These are phyloP conservation scores for Arthrobotrys iridis DNA, from an alignment of 2,329 filamentous ascomycete species.

Conservation along the genomic window DNA sequence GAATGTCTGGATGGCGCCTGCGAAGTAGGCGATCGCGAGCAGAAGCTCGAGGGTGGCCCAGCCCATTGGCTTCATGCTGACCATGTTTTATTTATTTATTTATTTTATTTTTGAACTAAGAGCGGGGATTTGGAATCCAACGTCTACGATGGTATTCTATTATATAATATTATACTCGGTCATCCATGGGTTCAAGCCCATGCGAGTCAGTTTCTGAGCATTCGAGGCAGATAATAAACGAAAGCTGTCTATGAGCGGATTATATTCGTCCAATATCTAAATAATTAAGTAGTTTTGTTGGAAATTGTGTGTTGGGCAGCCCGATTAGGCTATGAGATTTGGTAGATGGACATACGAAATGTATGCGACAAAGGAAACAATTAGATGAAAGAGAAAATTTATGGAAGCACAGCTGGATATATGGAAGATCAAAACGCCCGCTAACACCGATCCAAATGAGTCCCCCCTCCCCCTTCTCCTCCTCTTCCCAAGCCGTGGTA, in stretches of 20 bases:
- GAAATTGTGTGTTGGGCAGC: constrained; percentile 27
- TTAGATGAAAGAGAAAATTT: not conserved
- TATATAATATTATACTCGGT: too few relatives aligned
- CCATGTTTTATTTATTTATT: too few relatives aligned
- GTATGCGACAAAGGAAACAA: not conserved
- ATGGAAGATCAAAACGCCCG: constrained; percentile 18
- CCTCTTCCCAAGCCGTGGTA: not conserved
- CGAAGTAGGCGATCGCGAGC: not conserved
- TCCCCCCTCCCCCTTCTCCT: not conserved
- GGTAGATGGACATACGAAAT: not conserved
- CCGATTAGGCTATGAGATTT: too few relatives aligned
- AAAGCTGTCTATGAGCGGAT: not conserved
- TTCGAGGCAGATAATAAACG: constrained; percentile 16
- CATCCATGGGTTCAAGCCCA: not conserved
- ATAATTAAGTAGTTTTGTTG: constrained; percentile 15
- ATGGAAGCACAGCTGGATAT: too few relatives aligned
- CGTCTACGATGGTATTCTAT: too few relatives aligned
- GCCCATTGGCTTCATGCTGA: not conserved
- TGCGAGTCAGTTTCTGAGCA: constrained; percentile 17
- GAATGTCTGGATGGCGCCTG: constrained; percentile 10
- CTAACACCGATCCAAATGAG: constrained; percentile 20
- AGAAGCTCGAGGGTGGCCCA: not conserved
- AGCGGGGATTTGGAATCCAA: too few relatives aligned
- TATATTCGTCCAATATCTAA: too few relatives aligned
- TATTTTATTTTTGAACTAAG: too few relatives aligned